Evolutionary conservation across 345 rosid species (phyloP).

Genomic region (Luvunga scandens): DNA sequence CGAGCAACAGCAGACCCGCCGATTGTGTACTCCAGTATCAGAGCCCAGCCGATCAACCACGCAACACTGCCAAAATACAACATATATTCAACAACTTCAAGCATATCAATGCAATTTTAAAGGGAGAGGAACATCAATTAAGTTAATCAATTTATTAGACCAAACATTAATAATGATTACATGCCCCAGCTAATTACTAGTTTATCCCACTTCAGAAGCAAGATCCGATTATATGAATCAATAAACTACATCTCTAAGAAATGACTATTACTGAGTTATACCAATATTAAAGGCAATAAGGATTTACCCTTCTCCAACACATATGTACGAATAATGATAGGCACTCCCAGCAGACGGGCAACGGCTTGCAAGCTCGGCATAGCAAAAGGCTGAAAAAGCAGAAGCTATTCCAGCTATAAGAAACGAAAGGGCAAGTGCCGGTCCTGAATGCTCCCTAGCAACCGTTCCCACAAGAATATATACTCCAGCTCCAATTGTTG

Average conservation of each 20-base stretch:
- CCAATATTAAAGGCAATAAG: background rate
- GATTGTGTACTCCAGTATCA: constrained; percentile 87
- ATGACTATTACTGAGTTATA: background rate
- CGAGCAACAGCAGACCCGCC: constrained; percentile 97
- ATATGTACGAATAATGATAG: constrained; percentile 91
- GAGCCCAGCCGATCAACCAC: constrained; percentile 96
- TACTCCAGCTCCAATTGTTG: constrained; percentile 98
- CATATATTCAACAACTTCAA: background rate
- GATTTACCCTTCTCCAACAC: constrained; percentile 88
- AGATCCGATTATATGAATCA: background rate
- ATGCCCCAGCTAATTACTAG: background rate
- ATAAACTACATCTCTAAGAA: background rate
- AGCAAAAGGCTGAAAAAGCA: constrained; percentile 92
- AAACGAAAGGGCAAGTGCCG: constrained; percentile 87
- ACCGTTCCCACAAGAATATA: constrained; percentile 95
- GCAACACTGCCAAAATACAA: constrained; percentile 53
- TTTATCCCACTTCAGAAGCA: background rate
- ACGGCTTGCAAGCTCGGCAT: constrained; percentile 91
- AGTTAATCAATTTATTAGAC: background rate
- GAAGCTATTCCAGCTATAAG: constrained; percentile 93
- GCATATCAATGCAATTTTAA: background rate
- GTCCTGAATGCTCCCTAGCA: constrained; percentile 97
- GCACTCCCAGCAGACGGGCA: constrained; percentile 99
- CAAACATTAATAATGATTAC: background rate
- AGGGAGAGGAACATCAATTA: background rate